Base-by-base conservation (phyloP, 1,284 basidiomycete genomes). In the Irpex lacteus region DNA sequence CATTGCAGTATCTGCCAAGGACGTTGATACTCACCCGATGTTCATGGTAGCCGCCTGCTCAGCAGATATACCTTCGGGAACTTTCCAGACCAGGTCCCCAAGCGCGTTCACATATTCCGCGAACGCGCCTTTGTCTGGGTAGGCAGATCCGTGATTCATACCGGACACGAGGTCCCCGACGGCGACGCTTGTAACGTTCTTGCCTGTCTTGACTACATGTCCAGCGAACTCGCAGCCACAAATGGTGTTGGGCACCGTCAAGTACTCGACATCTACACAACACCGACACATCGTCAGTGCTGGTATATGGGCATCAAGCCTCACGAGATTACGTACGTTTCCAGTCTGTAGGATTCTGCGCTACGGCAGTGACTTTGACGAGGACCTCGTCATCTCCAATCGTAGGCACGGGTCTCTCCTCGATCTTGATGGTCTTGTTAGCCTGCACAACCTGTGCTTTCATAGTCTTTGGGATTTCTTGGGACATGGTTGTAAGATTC, bases 41-140 rank as follows among this genome's bases (percentile, higher is more conserved):
- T 77, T 77, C 59, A 78, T 72, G 0, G 78, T 76, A 5, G 78
- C 77, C 0, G 81, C 82, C 58, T 80, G 71, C 40, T 78, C 77
- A 57, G 73, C 66, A 6, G 68, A 67, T 19, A 74, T 32, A 3
- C 21, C 69, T 2, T 70, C 65, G 2, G 78, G 77, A 0, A 77
- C 71, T 38, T 71, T 71, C 73, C 76, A 76, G 0, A 72, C 70
- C 1, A 77, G 68, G 15, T 73, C 69, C 2, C 70, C 72, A n/a
- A 70, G 65, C 3, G 69, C 70, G 66, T 74, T 75, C 59, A 78
- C 67, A 68, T 80, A 82, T 67, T 83, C 75, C 5, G 78, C 77
- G 66, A 74, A 77, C 6, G 76, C 72, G 65, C 77, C 76, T 72
- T 60, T 70, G 60, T 69, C 69, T 1, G 61, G 59, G 50, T 63